Evolutionary conservation across 768 basidiomycete genomes (phyloP).

Genomic region (Leccinellum rugosiceps): DNA sequence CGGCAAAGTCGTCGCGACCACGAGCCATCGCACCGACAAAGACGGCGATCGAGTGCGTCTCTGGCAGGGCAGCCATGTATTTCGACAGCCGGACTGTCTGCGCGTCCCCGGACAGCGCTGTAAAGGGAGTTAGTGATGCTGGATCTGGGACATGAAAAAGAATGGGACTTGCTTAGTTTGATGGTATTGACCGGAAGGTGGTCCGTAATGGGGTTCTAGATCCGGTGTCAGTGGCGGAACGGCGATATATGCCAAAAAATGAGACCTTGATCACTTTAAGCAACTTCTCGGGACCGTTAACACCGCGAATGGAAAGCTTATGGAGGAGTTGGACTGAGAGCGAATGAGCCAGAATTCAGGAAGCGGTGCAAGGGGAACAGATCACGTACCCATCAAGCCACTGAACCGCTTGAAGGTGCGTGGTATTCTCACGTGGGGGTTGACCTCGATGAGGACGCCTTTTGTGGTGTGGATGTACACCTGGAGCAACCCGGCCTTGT

Average conservation of each 20-base stretch:
- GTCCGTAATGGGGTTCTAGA: constrained; percentile 88
- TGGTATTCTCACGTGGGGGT: constrained; percentile 96
- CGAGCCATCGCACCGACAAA: constrained; percentile 99
- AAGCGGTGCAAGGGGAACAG: no score
- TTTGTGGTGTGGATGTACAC: constrained; percentile 98
- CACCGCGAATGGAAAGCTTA: constrained; percentile 91
- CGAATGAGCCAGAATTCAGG: neutral
- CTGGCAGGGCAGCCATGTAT: constrained; percentile 82
- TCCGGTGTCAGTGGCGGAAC: constrained; percentile 1
- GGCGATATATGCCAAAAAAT: neutral
- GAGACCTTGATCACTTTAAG: constrained; percentile 92
- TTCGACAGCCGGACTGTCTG: constrained; percentile 74
- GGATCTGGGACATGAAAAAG: neutral
- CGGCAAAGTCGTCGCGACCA: constrained; percentile 95
- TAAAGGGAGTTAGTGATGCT: constrained; percentile 3
- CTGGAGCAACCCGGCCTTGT: constrained; percentile 95
- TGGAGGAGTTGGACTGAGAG: constrained; percentile 89
- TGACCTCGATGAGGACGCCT: constrained; percentile 96
- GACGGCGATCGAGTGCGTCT: constrained; percentile 87
- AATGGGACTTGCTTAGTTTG: constrained; percentile 77
- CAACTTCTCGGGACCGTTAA: constrained; percentile 95
- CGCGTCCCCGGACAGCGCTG: constrained; percentile 91
- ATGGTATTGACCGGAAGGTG: constrained; percentile 93
- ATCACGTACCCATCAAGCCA: constrained; percentile 86
- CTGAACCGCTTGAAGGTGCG: constrained; percentile 98